phyloP scores from a whole-genome alignment of 345 rosid genomes.

The Eucalyptus polybractea region DNA sequence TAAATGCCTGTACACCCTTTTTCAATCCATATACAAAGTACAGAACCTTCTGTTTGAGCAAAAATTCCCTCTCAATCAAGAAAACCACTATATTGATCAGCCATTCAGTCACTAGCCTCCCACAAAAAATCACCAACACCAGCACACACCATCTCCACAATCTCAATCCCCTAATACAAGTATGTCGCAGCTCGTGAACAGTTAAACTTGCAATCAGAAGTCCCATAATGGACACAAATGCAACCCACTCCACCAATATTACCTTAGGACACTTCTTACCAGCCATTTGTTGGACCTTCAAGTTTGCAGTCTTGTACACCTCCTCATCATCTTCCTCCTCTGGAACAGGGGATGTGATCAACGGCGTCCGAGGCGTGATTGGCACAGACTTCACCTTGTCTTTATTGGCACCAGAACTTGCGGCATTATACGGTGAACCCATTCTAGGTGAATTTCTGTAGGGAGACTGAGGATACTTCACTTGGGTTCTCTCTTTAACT shows the following conservation, averaged over 20 bases:
- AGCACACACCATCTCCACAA: conserved; percentile 65
- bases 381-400: conserved; percentile 19
- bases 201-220: conserved; percentile 28
- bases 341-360: conserved; percentile 9
- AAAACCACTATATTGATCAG: conserved; percentile 35
- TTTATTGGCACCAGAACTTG: background rate
- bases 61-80: conserved; percentile 41
- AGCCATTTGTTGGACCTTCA: conserved; percentile 2
- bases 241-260: conserved; percentile 11
- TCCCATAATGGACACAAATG: conserved; percentile 16
- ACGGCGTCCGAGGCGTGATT: conserved; percentile 38
- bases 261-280: conserved; percentile 9
- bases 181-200: conserved; percentile 5
- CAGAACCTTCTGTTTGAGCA: conserved; percentile 56
- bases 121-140: conserved; percentile 38
- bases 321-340: conserved; percentile 17
- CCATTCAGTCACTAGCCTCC: conserved; percentile 44
- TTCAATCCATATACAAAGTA: conserved; percentile 56
- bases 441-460: conserved; percentile 11
- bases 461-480: conserved; percentile 5
- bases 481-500: conserved; percentile 8
- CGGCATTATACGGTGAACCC: conserved; percentile 6
- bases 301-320: conserved; percentile 15
- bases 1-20: conserved; percentile 38
- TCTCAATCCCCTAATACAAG: conserved; percentile 27